Conservation (phyloP, 2,329 filamentous ascomycete genomes). For the Clarireedia monteithiana region DNA sequence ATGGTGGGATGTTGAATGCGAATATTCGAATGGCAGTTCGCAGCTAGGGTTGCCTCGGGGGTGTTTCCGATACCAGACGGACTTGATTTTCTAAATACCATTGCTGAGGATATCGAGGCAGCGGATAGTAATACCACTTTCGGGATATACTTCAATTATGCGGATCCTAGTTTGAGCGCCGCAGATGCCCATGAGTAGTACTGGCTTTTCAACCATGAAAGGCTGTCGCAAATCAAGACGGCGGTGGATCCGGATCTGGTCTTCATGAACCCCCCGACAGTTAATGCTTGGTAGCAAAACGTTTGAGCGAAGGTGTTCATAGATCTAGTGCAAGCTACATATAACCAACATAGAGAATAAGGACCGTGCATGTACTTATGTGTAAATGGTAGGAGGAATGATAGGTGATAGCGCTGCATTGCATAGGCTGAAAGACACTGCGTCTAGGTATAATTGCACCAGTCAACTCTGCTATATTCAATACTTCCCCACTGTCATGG, state of each 20-base stretch:
- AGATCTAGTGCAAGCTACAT: no score
- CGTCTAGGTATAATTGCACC: no score
- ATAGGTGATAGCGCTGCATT: no score
- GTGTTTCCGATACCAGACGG: neutral
- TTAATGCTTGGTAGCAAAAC: neutral
- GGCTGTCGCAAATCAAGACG: constrained; percentile 11
- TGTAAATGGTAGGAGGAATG: neutral
- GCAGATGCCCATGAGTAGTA: constrained; percentile 11
- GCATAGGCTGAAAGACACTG: no score
- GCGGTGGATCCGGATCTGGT: constrained; percentile 10
- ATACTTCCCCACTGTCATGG: constrained; percentile 21
- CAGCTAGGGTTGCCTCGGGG: neutral
- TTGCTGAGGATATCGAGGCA: neutral
- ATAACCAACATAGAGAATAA: no score
- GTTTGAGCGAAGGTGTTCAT: no score
- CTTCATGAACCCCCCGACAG: constrained; percentile 15
- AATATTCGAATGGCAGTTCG: neutral
- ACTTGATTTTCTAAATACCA: neutral
- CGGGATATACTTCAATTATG: constrained; percentile 19
- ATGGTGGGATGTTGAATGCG: neutral
- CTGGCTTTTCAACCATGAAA: constrained; percentile 13
- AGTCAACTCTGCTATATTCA: neutral
- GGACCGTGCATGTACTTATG: no score
- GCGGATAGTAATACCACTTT: neutral
- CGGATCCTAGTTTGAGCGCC: constrained; percentile 12